Evolutionary conservation across 192 early-diverging fungal species (phyloP).

Genomic region (Umbelopsis isabellina): DNA sequence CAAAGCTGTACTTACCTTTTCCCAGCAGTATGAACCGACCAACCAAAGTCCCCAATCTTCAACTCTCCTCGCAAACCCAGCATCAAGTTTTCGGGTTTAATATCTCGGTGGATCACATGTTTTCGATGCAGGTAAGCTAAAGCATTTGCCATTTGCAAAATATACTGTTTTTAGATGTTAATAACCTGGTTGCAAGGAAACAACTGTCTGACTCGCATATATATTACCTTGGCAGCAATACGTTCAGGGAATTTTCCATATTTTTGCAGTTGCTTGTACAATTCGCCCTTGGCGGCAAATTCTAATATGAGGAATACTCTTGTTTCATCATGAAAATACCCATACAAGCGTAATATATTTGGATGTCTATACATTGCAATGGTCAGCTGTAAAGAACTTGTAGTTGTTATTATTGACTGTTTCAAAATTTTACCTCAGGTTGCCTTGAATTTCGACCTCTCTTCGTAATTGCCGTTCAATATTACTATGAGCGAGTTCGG

Average conservation of each 20-base stretch:
- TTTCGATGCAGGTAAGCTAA: conserved; percentile 87
- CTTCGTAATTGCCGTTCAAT: conserved; percentile 90
- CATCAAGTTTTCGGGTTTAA: conserved; percentile 95
- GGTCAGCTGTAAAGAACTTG: background rate
- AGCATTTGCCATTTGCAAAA: conserved; percentile 86
- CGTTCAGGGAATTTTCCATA: conserved; percentile 73
- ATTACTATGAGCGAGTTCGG: conserved; percentile 71
- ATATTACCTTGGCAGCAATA: conserved; percentile 67
- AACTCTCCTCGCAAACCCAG: conserved; percentile 85
- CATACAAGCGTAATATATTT: conserved; percentile 92
- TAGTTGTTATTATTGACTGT: background rate
- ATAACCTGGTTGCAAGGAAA: background rate
- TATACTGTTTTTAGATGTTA: conserved; percentile 61
- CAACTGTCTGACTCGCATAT: background rate
- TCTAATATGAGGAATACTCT: conserved; percentile 93
- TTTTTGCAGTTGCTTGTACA: conserved; percentile 84
- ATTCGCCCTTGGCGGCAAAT: conserved; percentile 92
- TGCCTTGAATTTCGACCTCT: conserved; percentile 95
- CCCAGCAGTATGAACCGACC: conserved; percentile 88
- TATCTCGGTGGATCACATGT: conserved; percentile 93
- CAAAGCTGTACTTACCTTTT: conserved; percentile 40
- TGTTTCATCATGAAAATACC: conserved; percentile 95
- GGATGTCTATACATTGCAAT: conserved; percentile 65
- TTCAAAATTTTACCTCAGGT: conserved; percentile 63
- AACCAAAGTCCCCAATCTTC: conserved; percentile 97